Evolutionary conservation across 2,329 filamentous ascomycete species (phyloP).

Genomic region (Emergomyces orientalis): DNA sequence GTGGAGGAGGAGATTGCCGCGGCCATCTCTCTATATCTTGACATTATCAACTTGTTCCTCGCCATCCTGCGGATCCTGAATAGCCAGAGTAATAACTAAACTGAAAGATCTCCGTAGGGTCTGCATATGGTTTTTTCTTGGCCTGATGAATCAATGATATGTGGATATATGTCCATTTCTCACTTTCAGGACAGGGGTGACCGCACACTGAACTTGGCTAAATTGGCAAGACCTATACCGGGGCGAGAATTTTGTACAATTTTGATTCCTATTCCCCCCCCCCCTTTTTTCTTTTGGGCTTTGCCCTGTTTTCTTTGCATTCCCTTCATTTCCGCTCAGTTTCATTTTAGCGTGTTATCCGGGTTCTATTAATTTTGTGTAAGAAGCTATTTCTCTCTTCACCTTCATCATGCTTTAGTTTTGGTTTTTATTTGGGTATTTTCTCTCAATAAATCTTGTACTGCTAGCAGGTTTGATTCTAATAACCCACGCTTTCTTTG

Average conservation of each 20-base stretch:
- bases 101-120: neutral
- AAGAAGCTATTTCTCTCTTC: neutral
- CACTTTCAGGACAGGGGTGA: neutral
- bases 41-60: conserved; percentile 95
- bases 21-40: conserved; percentile 87
- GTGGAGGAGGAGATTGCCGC: conserved; percentile 97
- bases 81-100: conserved; percentile 85
- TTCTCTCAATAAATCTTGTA: neutral
- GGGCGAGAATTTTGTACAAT: neutral
- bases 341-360: neutral
- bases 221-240: neutral
- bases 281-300: neutral
- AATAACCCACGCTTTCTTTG: neutral
- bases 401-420: neutral
- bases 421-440: neutral
- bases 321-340: neutral
- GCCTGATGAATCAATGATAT: neutral
- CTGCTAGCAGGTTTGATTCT: neutral
- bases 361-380: neutral
- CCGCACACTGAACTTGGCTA: neutral
- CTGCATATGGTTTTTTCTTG: neutral
- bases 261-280: neutral
- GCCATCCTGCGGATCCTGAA: conserved; percentile 93
- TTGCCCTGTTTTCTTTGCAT: neutral
- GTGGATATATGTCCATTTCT: neutral